Percentiles rank a stretch among this genome's conserved stretches.
Evolutionary conservation across 2,329 filamentous ascomycete species (phyloP).

Genomic region (Neocucurbitaria cava): DNA sequence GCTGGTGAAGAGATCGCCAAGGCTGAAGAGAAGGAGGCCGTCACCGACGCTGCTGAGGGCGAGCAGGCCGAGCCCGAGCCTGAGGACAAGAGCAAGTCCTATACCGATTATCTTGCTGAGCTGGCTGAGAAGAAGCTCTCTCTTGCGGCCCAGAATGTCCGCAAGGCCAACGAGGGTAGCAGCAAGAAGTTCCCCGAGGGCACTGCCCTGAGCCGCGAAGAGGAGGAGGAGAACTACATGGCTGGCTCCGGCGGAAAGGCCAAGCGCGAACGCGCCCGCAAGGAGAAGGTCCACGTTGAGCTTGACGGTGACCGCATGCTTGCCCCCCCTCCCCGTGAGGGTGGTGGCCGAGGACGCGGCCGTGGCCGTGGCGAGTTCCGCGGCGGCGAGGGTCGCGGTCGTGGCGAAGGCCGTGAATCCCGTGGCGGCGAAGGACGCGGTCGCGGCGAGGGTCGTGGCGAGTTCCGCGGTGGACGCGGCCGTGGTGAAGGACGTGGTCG

Average conservation of each 20-base stretch:
- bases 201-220: conserved; percentile 66
- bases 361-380: conserved; percentile 61
- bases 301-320: conserved; percentile 74
- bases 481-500: conserved; percentile 51
- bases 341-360: conserved; percentile 57
- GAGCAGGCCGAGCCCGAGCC: conserved; percentile 61
- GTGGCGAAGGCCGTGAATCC: conserved; percentile 55
- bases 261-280: conserved; percentile 83
- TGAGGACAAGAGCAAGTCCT: conserved; percentile 90
- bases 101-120: conserved; percentile 84
- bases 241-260: conserved; percentile 76
- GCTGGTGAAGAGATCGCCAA: conserved; percentile 89
- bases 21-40: conserved; percentile 75
- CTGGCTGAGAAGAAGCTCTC: conserved; percentile 77
- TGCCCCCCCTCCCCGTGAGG: conserved; percentile 61
- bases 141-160: conserved; percentile 73
- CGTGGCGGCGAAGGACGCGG: conserved; percentile 54
- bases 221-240: conserved; percentile 76
- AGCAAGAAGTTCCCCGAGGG: conserved; percentile 95
- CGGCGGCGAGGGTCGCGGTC: conserved; percentile 59
- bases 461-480: conserved; percentile 48
- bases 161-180: conserved; percentile 91
- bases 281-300: conserved; percentile 88
- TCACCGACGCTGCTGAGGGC: conserved; percentile 45
- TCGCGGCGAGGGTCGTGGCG: conserved; percentile 58